Evolutionary conservation across 2,329 filamentous ascomycete species (phyloP).

Genomic region (Nannizziopsis barbatae): DNA sequence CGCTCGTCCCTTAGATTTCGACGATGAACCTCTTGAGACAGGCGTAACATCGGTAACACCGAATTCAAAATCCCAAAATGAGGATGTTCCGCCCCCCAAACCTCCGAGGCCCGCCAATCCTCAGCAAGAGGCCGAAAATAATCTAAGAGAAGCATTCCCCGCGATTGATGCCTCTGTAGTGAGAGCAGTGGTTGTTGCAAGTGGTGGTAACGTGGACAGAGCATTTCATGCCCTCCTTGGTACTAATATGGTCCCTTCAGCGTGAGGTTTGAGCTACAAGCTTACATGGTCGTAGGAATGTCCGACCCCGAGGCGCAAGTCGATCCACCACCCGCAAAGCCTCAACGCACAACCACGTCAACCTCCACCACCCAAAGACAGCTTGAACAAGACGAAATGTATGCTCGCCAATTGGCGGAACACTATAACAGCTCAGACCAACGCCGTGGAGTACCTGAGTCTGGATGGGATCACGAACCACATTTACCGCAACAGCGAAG

Average conservation of each 20-base stretch:
- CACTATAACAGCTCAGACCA: constrained; percentile 55
- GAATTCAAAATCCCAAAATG: constrained; percentile 18
- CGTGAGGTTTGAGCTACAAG: constrained; percentile 1
- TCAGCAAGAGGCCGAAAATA: constrained; percentile 73
- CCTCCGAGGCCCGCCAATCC: constrained; percentile 74
- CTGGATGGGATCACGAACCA: constrained; percentile 22
- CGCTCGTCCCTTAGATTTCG: constrained; percentile 46
- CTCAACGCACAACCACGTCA: constrained; percentile 59
- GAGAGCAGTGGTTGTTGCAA: constrained; percentile 78
- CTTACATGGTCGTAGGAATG: constrained; percentile 46
- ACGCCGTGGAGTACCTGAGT: constrained; percentile 16
- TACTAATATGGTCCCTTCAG: constrained; percentile 31
- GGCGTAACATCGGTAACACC: constrained; percentile 22
- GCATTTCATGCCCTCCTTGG: constrained; percentile 91
- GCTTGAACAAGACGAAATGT: constrained; percentile 79
- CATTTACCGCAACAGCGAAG: constrained; percentile 36
- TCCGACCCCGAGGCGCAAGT: constrained; percentile 64
- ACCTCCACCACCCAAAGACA: constrained; percentile 58
- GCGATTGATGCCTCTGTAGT: constrained; percentile 67
- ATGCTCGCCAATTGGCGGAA: constrained; percentile 83
- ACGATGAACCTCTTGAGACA: constrained; percentile 43
- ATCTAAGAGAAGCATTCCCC: constrained; percentile 88
- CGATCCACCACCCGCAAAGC: constrained; percentile 60
- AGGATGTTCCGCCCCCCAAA: constrained; percentile 49
- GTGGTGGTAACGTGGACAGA: constrained; percentile 75